A percentile compares a stretch with the other conserved stretches of the same genome.
Conservation (phyloP, 371 early-diverging fungal genomes). For the Mortierella sp. region DNA sequence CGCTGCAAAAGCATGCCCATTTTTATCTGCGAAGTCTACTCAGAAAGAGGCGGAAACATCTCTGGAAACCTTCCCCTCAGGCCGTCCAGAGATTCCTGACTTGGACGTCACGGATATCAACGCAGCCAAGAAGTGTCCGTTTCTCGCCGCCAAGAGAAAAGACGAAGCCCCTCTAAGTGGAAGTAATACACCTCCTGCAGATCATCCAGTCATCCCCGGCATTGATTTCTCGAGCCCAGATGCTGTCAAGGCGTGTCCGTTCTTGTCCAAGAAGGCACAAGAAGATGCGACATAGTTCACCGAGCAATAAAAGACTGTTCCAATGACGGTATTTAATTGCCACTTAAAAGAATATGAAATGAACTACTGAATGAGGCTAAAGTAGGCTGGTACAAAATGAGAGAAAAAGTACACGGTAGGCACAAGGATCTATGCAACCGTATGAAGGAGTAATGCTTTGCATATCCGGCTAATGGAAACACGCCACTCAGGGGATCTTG, state of each 20-base stretch:
- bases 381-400: no score
- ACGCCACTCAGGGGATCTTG: no score
- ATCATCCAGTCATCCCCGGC: constrained; percentile 35
- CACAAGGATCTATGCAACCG: no score
- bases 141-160: constrained; percentile 17
- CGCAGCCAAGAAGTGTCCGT: constrained; percentile 35
- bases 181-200: constrained; percentile 12
- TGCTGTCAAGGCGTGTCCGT: constrained; percentile 37
- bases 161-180: not conserved
- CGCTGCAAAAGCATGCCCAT: constrained; percentile 36
- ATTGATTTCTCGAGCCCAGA: constrained; percentile 34
- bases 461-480: no score
- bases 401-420: no score
- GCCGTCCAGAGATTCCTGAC: constrained; percentile 40
- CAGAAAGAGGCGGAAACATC: not conserved
- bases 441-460: no score
- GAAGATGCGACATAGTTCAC: no score
- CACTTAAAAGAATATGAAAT: not conserved
- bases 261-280: constrained; percentile 30
- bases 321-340: not conserved
- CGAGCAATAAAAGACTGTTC: no score
- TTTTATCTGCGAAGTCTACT: constrained; percentile 27
- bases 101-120: constrained; percentile 30
- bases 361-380: no score
- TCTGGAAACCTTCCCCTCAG: constrained; percentile 16